A percentile compares a stretch with the other conserved stretches of the same genome.
Conservation (phyloP, 2,329 filamentous ascomycete species). For the Exophiala lecanii-corni region DNA sequence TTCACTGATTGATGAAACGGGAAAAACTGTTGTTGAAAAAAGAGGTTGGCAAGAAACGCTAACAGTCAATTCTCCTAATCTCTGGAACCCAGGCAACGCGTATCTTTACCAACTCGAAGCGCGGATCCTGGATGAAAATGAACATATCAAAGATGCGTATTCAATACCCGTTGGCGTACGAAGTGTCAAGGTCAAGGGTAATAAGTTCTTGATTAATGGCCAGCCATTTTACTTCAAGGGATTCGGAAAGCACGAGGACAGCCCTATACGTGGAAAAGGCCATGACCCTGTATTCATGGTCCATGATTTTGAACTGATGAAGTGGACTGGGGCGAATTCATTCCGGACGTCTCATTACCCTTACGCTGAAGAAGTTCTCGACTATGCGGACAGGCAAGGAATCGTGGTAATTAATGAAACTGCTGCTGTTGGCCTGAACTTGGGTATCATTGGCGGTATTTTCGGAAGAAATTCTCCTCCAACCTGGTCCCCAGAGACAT, state of each 20-base stretch:
- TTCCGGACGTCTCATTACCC: conserved; percentile 1
- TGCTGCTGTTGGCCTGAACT: background rate
- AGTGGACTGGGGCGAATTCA: background rate
- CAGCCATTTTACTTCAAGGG: background rate
- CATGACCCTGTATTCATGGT: background rate
- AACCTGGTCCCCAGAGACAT: background rate
- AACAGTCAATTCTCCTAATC: background rate
- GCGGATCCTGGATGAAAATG: background rate
- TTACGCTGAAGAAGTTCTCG: background rate
- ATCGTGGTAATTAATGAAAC: background rate
- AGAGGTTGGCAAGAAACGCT: background rate
- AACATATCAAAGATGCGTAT: background rate
- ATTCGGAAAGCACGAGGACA: conserved; percentile 1
- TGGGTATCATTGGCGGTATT: background rate
- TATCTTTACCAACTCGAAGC: background rate
- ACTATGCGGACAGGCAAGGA: background rate
- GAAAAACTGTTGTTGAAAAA: background rate
- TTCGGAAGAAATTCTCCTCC: background rate
- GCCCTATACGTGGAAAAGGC: background rate
- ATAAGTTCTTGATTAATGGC: background rate
- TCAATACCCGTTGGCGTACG: background rate
- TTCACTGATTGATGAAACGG: background rate
- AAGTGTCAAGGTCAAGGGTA: background rate
- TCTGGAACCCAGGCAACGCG: background rate
- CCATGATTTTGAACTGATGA: background rate